phyloP scores from a whole-genome alignment of 2,329 filamentous ascomycete genomes.

The Hirsutella rhossiliensis region DNA sequence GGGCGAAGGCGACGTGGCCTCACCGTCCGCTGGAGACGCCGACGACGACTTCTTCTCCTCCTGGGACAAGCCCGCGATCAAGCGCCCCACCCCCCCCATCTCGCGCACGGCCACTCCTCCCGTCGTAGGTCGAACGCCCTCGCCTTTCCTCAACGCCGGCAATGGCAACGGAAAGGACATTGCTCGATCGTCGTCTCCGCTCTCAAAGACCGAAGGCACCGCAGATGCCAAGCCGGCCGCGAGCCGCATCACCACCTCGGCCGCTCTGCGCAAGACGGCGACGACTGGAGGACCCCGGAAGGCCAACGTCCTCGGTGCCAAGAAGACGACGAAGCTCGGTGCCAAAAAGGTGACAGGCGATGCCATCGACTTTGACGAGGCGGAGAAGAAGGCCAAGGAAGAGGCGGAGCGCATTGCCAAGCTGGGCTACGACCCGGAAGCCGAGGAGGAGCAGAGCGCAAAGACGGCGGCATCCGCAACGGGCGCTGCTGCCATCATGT shows the following conservation, averaged over 20 bases:
- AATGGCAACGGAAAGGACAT: constrained; percentile 55
- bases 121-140: constrained; percentile 66
- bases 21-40: constrained; percentile 68
- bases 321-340: constrained; percentile 76
- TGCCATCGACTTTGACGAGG: constrained; percentile 90
- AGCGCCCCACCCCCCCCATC: constrained; percentile 85
- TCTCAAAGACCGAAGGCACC: constrained; percentile 48
- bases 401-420: constrained; percentile 94
- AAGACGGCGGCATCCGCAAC: constrained; percentile 38
- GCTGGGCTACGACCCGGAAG: constrained; percentile 88
- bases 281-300: constrained; percentile 58
- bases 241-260: constrained; percentile 63
- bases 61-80: constrained; percentile 97
- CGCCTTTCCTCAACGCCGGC: constrained; percentile 77
- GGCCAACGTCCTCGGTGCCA: constrained; percentile 72
- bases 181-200: constrained; percentile 72
- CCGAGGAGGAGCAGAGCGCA: constrained; percentile 47
- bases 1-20: constrained; percentile 51
- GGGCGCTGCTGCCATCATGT: constrained; percentile 49
- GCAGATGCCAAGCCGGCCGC: constrained; percentile 47
- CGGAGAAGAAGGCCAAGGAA: constrained; percentile 93
- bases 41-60: constrained; percentile 99
- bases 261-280: constrained; percentile 66
- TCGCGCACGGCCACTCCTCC: constrained; percentile 83
- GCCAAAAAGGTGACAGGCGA: constrained; percentile 81